Base-by-base conservation (phyloP, 179 eudicot species). In the Beta lomatogona region DNA sequence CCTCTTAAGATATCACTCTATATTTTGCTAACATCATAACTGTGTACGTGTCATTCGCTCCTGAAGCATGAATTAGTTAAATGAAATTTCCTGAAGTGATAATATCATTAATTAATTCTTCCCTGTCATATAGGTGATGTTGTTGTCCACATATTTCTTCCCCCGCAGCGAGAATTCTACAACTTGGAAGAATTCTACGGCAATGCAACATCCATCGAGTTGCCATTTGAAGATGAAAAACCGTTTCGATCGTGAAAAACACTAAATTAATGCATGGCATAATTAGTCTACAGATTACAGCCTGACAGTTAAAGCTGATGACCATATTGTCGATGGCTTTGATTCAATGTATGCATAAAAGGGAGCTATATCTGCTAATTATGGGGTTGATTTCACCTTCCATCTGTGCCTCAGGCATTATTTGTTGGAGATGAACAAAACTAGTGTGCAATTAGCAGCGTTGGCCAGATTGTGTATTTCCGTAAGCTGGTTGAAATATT, bases 101-200 rank as follows among this genome's bases (percentile, higher is more conserved):
- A 36, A 36, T 4, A 36, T 36, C 41, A 36, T 36, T 36, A 36
- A 22, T 8, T 44, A 5, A 59, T 72, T 61, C 0, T 70, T 45
- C 19, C 57, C 31, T 53, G 22, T 71, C 67, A 80, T 83, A 48
- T 89, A 95, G 99, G 99, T 85, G 99, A 95, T 88, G 95, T 91
- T 31, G 98, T 95, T 22, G 93, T 95, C 65, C 99, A 95, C 84
- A 80, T 95, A 77, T 95, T 95, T 85, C 98, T 93, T 81, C 98
- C 98, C 50, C 89, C 73, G 41, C 95, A 95, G 57, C 90, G 99
- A 77, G 90, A 60, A 45, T 91, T 77, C 83, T 95, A 95, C 87
- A 91, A 95, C 86, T 86, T 95, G 86, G 99, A 95, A 86, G 99
- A 95, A 82, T 95, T 95, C 88, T 95, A 95, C 72, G 99, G 82